A percentile compares a stretch with the other conserved stretches of the same genome.
These are phyloP conservation scores for Vicia faba DNA, from an alignment of 306 rosid species.

Conservation along the genomic window DNA sequence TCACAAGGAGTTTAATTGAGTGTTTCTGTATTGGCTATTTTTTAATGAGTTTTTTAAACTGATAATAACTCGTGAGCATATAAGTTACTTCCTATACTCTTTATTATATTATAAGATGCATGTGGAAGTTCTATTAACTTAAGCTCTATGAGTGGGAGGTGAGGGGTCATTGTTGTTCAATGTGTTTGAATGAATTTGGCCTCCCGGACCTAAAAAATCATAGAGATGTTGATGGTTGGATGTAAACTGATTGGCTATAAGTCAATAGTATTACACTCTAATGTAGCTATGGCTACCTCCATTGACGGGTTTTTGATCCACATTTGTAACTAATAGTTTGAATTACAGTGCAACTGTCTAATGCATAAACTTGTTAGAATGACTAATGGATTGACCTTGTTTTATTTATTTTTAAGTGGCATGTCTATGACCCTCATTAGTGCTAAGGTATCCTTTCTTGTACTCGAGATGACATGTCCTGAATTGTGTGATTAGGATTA, in stretches of 20 bases:
- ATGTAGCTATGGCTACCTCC: not conserved
- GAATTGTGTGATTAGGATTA: slow-evolving; percentile 2
- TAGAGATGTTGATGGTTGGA: slow-evolving; percentile 1
- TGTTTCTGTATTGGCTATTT: not conserved
- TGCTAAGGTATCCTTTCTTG: slow-evolving; percentile 9
- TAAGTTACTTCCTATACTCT: not conserved
- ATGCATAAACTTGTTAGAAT: slow-evolving; percentile 6
- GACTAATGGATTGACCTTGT: not conserved
- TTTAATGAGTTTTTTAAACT: not conserved
- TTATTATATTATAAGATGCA: not conserved
- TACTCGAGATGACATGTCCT: not conserved
- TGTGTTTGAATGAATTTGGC: slow-evolving; percentile 5
- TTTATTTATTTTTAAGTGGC: slow-evolving; percentile 10
- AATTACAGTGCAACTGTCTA: slow-evolving; percentile 1
- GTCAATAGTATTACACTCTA: not conserved
- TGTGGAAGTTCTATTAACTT: slow-evolving; percentile 16
- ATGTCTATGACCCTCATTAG: not conserved
- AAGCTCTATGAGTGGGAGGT: slow-evolving; percentile 9
- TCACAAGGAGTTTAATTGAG: not conserved
- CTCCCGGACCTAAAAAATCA: not conserved
- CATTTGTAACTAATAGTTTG: not conserved
- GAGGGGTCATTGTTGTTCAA: not conserved
- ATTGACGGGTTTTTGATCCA: slow-evolving; percentile 20
- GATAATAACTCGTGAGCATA: not conserved
- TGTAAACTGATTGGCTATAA: slow-evolving; percentile 5